Base-by-base conservation (phyloP, 441 rosid genomes). In the Erodium chrysanthum region DNA sequence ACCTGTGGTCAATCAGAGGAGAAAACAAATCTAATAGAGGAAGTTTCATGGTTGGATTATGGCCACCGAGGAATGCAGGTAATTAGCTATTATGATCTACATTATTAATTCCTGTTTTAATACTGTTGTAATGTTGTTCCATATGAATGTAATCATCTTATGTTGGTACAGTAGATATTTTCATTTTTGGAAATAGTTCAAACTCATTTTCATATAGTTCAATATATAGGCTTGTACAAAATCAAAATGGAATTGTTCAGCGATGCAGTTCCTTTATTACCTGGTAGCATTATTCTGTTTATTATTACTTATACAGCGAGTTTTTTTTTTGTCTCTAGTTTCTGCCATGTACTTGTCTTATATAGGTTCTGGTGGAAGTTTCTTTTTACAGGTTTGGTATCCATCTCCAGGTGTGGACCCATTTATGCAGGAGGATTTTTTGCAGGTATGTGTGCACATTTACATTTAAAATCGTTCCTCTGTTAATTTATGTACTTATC, bases 41-140 rank as follows among this genome's bases (percentile, higher is more conserved):
- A 92, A 68, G 96, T 95, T 37, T 91, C 99, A 67, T 95, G 99
- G 99, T 83, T 95, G 77, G 99, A 91, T 83, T 95, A 95, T 61
- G 97, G 99, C 22, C 88, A 90, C 72, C 83, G 96, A 78, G 99
- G 97, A 82, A 95, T 95, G 99, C 99, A 95, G 93, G 98, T 89
- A 81, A 84, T 68, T 76, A 61, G 72, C 74, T 64, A 65, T 68
- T 68, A 68, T 65, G 61, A 61, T 72, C 70, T 72, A 18, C 69
- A 56, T 35, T 70, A 63, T 44, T 9, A 37, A 11, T 7, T 65
- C 67, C 27, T 37, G 46, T 66, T 46, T 20, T 5, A 15, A 0
- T 21, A 23, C 6, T 15, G 52, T 23, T 20, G 18, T 56, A 18
- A 10, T 21, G 14, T 18, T 56, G 0, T 2, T 56, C 54, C 48